Conservation (phyloP, 139 green algal species). For the Gonium pectorale region DNA sequence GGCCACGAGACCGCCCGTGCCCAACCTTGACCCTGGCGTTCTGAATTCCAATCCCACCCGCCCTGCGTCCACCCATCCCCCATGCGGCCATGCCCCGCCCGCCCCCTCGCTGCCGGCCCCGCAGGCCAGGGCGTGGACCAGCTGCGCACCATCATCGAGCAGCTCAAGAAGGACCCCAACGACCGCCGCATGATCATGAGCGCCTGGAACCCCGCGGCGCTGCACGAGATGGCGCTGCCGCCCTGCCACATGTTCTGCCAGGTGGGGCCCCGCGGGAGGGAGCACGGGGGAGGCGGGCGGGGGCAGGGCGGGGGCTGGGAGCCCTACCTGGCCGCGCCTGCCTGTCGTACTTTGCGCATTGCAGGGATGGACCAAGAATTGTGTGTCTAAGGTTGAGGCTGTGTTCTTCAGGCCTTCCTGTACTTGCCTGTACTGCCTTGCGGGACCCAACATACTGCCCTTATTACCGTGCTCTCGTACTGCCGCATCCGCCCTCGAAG, state of each 20-base stretch:
- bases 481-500: constrained; percentile 75
- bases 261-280: constrained; percentile 52
- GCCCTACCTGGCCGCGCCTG: too few relatives aligned
- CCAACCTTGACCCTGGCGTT: too few relatives aligned
- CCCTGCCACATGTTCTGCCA: constrained; percentile 99
- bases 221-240: constrained; percentile 96
- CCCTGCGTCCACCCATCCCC: neutral
- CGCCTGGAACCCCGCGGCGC: constrained; percentile 97
- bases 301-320: too few relatives aligned
- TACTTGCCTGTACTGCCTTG: too few relatives aligned
- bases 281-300: neutral
- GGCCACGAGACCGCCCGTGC: too few relatives aligned
- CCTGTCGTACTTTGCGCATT: too few relatives aligned
- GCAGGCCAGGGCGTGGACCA: constrained; percentile 95
- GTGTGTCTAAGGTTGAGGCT: too few relatives aligned
- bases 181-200: constrained; percentile 96
- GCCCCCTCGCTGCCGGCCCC: too few relatives aligned
- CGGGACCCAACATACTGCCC: too few relatives aligned
- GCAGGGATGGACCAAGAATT: too few relatives aligned
- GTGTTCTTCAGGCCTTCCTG: too few relatives aligned
- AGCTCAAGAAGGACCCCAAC: constrained; percentile 88
- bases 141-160: constrained; percentile 94
- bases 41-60: neutral
- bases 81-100: neutral
- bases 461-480: too few relatives aligned